Evolutionary conservation across 2,329 filamentous ascomycete genomes (phyloP).

Genomic region (Apiospora saccharicola): DNA sequence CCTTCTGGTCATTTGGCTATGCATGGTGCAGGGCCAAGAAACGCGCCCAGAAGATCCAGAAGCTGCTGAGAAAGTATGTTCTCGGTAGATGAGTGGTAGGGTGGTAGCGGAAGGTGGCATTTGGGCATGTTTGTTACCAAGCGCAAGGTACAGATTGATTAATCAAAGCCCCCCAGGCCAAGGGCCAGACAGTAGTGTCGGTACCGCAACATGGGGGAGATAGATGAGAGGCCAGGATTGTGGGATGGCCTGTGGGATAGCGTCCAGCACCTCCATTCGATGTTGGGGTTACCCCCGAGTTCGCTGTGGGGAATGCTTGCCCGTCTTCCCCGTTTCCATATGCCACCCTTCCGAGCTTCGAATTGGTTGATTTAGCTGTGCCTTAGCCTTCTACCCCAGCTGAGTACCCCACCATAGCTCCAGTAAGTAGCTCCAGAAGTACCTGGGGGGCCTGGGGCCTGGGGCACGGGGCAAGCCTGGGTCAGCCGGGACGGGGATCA

Average conservation of each 20-base stretch:
- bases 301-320: slow-evolving; percentile 1
- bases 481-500: slow-evolving; percentile 1
- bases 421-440: neutral
- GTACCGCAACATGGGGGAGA: neutral
- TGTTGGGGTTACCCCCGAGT: neutral
- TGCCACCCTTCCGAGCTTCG: slow-evolving; percentile 1
- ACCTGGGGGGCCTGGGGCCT: neutral
- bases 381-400: slow-evolving; percentile 20
- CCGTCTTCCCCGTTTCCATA: slow-evolving; percentile 2
- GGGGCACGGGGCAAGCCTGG: too few species aligned
- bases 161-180: neutral
- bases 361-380: neutral
- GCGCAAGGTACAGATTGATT: neutral
- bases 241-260: neutral
- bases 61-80: slow-evolving; percentile 15
- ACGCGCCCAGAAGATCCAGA: slow-evolving; percentile 23
- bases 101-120: neutral
- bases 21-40: slow-evolving; percentile 26
- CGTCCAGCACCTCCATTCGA: neutral
- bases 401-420: neutral
- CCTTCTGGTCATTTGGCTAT: slow-evolving; percentile 28
- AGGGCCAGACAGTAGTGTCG: neutral
- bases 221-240: neutral
- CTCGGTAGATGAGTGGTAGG: neutral
- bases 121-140: neutral